Percentiles rank a stretch among this genome's conserved stretches.
Conservation (phyloP, 192 early-diverging fungal species). For the Coemansia javaensis region DNA sequence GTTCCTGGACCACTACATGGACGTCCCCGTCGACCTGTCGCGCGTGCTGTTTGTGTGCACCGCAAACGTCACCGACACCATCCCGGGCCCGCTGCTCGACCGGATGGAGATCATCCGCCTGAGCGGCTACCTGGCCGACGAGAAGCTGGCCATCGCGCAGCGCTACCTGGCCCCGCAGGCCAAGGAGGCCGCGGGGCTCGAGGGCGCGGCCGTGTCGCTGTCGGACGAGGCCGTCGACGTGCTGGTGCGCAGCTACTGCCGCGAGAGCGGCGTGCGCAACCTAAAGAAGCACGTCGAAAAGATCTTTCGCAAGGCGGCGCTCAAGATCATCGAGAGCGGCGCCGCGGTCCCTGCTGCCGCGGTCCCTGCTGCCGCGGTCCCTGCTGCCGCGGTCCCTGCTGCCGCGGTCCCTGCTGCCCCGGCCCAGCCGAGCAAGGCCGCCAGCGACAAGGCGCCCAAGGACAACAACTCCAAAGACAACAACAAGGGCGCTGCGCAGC, state of each 20-base stretch:
- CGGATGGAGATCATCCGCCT: slow-evolving; percentile 98
- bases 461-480: no score
- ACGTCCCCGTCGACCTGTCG: slow-evolving; percentile 95
- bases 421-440: background rate
- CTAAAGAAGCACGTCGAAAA: slow-evolving; percentile 99
- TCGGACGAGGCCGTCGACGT: slow-evolving; percentile 72
- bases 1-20: slow-evolving; percentile 99
- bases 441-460: slow-evolving; percentile 4
- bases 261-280: slow-evolving; percentile 96
- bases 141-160: slow-evolving; percentile 92
- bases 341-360: slow-evolving; percentile 26
- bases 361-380: background rate
- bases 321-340: slow-evolving; percentile 72
- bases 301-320: slow-evolving; percentile 94
- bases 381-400: background rate
- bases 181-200: slow-evolving; percentile 74
- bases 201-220: slow-evolving; percentile 64
- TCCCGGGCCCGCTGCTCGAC: slow-evolving; percentile 95
- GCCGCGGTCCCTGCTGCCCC: background rate
- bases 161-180: slow-evolving; percentile 86
- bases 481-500: no score
- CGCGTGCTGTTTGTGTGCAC: slow-evolving; percentile 99
- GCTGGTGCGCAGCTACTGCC: slow-evolving; percentile 87
- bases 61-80: slow-evolving; percentile 95
- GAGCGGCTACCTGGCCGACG: slow-evolving; percentile 84